These are phyloP conservation scores for Decorospora gaudefroyi DNA, from an alignment of 2,329 filamentous ascomycete species.

Conservation along the genomic window DNA sequence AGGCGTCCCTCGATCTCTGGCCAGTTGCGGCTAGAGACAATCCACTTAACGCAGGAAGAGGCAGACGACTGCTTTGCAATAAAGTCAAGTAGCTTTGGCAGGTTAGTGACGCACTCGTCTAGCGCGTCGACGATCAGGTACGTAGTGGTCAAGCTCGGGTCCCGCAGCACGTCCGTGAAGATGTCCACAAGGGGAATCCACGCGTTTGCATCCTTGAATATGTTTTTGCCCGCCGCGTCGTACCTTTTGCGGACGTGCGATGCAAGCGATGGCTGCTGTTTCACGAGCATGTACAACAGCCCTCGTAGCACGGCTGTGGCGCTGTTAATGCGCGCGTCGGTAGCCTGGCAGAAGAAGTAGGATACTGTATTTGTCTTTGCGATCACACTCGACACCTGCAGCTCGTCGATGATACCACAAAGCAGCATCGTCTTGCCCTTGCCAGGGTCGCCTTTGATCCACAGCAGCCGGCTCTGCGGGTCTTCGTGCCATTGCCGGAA, in stretches of 20 bases:
- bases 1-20: conserved; percentile 44
- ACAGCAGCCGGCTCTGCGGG: conserved; percentile 23
- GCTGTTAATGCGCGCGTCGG: too few relatives aligned
- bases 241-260: too few relatives aligned
- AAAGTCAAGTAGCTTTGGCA: too few relatives aligned
- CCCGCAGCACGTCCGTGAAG: conserved; percentile 48
- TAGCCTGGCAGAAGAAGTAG: conserved; percentile 45
- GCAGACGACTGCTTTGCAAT: too few relatives aligned
- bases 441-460: too few relatives aligned
- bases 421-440: conserved; percentile 50
- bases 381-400: conserved; percentile 16
- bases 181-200: conserved; percentile 47
- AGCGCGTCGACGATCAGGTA: conserved; percentile 55
- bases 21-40: conserved; percentile 51
- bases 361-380: conserved; percentile 16
- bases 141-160: conserved; percentile 32
- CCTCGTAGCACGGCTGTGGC: too few relatives aligned
- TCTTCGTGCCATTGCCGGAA: conserved; percentile 35
- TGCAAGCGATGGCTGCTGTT: too few relatives aligned
- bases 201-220: conserved; percentile 51
- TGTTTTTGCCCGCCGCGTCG: conserved; percentile 39
- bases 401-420: conserved; percentile 28
- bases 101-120: conserved; percentile 49
- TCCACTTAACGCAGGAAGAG: too few relatives aligned
- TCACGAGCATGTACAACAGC: too few relatives aligned